These are phyloP conservation scores for Neofusicoccum umdonicola DNA, from an alignment of 2,329 filamentous ascomycete species.

Conservation along the genomic window DNA sequence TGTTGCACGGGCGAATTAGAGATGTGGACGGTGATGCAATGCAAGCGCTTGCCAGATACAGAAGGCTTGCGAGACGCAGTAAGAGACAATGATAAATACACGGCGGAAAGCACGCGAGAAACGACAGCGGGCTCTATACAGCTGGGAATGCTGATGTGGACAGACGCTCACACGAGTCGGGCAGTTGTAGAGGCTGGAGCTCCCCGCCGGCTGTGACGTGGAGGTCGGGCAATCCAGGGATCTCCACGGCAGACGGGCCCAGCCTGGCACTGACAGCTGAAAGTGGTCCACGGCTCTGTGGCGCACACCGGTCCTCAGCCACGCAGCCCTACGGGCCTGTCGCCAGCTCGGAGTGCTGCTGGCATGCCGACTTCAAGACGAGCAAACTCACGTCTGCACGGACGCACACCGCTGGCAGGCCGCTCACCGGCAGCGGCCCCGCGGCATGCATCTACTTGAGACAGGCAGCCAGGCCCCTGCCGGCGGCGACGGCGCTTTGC, in stretches of 20 bases:
- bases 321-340: not conserved
- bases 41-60: constrained; percentile 11
- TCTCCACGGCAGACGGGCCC: not conserved
- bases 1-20: not conserved
- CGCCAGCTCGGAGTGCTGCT: not conserved
- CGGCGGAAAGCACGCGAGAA: not conserved
- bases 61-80: not conserved
- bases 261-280: too few species aligned
- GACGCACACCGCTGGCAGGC: too few species aligned
- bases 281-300: not conserved
- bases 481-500: not conserved
- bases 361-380: too few species aligned
- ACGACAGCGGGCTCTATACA: not conserved
- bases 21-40: constrained; percentile 3
- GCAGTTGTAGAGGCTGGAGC: not conserved
- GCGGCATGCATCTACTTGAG: not conserved
- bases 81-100: not conserved
- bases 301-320: not conserved
- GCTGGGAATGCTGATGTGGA: not conserved
- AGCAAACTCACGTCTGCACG: too few species aligned
- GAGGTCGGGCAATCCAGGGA: constrained; percentile 7
- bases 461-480: not conserved
- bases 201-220: not conserved
- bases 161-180: constrained; percentile 3
- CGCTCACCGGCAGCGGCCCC: too few species aligned